Base-by-base conservation (phyloP, 148 eudicot species). In the Fagopyrum esculentum region DNA sequence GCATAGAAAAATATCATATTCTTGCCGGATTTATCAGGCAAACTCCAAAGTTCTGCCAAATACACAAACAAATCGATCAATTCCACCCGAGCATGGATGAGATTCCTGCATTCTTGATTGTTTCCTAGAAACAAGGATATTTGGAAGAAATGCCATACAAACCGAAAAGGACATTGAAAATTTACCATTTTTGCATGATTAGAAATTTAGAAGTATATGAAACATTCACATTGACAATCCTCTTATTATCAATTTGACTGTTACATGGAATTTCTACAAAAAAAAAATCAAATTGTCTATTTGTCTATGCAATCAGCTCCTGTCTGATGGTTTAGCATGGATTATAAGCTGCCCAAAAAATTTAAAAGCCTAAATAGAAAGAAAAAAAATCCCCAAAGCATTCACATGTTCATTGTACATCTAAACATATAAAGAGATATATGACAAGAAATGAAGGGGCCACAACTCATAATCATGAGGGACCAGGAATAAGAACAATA, bases 61-160 rank as follows among this genome's bases (percentile, higher is more conserved):
- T 1, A 63, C 12, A 29, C 45, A 4, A 11, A 26, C 30, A 63
- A 3, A 49, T 7, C 9, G 12, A 49, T 8, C 12, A 49, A 12
- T 49, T 12, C 10, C 9, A 49, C 52, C 52, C 52, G 3, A 49
- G 52, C 9, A 49, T 12, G 3, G 12, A 49, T 49, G 3, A 49
- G 52, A 49, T 49, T 9, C 52, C 12, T 49, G 52, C 52, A 49
- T 49, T 49, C 52, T 49, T 49, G 19, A 55, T 12, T 12, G 5
- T 55, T 55, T 55, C 5, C 60, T 55, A 55, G 22, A n/a, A 55
- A 55, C 60, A 55, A 55, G 22, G 22, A 55, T 22, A 29, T 9
- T 63, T 44, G 1, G 6, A 63, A 63, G 45, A 63, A 63, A 63
- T 63, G 69, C 69, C 69, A 63, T 63, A 63, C 45, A 63, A 29